Percentiles rank a stretch among this genome's conserved stretches.
Evolutionary conservation across 2,329 filamentous ascomycete genomes (phyloP).

Genomic region (Botrytis tulipae): DNA sequence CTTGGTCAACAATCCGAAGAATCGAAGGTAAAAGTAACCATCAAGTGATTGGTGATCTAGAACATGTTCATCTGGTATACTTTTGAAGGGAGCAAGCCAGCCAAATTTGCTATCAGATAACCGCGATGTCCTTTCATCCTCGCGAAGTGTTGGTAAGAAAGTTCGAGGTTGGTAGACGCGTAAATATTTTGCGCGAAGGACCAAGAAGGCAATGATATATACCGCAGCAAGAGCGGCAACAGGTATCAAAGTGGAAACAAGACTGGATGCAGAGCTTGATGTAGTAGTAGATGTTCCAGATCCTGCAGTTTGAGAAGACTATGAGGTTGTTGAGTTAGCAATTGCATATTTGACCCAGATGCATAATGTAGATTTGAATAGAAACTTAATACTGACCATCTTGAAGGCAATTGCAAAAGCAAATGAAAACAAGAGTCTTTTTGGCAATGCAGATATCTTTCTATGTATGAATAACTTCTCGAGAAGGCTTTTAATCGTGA

Average conservation of each 20-base stretch:
- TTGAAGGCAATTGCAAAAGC: neutral
- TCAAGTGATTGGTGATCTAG: conserved; percentile 90
- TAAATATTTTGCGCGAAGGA: conserved; percentile 47
- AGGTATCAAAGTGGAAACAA: conserved; percentile 50
- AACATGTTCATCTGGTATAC: conserved; percentile 66
- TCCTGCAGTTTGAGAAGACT: neutral
- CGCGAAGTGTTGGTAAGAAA: conserved; percentile 50
- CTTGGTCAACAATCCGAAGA: conserved; percentile 72
- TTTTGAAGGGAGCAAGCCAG: conserved; percentile 65
- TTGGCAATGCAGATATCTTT: neutral
- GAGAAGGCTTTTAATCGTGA: neutral
- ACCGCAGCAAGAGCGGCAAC: conserved; percentile 44
- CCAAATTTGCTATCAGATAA: conserved; percentile 59
- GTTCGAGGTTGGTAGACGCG: conserved; percentile 54
- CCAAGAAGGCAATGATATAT: conserved; percentile 45
- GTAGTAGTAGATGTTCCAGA: conserved; percentile 8
- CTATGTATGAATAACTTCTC: neutral
- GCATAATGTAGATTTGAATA: neutral
- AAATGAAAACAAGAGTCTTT: neutral
- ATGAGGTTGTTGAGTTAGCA: neutral
- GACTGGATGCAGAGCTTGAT: conserved; percentile 37
- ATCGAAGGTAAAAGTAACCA: conserved; percentile 85
- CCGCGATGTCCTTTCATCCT: conserved; percentile 54
- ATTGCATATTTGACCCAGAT: neutral
- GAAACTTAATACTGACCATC: neutral